Evolutionary conservation across 202 grass and related monocot genomes (phyloP).

Genomic region (Eragrostis tef): DNA sequence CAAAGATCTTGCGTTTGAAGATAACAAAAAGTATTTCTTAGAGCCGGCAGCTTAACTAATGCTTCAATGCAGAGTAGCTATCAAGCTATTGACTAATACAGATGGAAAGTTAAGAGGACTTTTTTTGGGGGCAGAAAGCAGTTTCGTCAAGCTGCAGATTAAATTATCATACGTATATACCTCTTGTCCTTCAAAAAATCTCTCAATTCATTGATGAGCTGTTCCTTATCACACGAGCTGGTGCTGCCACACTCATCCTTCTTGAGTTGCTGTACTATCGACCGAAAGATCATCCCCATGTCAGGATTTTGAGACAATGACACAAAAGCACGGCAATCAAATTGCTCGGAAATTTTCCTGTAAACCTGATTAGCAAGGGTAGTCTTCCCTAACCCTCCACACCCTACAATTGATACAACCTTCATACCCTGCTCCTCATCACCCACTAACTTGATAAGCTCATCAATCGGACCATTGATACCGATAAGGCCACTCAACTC

Average conservation of each 20-base stretch:
- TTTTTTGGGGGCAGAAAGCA: neutral
- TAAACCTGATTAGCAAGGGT: conserved; percentile 53
- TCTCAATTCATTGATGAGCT: conserved; percentile 44
- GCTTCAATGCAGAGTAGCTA: neutral
- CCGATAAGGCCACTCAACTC: conserved; percentile 41
- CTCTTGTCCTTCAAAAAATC: conserved; percentile 50
- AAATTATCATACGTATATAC: conserved; percentile 9
- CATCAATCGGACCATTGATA: conserved; percentile 32
- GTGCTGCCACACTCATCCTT: conserved; percentile 15
- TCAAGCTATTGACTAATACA: neutral
- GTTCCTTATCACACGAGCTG: conserved; percentile 25
- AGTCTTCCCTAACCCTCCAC: conserved; percentile 52
- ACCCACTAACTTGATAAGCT: conserved; percentile 30
- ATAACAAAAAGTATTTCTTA: neutral
- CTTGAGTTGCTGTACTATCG: conserved; percentile 40
- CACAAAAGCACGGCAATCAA: conserved; percentile 53
- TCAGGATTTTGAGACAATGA: conserved; percentile 46
- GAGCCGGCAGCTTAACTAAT: neutral
- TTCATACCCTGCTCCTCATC: conserved; percentile 15
- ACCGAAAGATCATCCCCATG: conserved; percentile 27
- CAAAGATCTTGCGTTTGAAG: no score
- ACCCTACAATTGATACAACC: conserved; percentile 49
- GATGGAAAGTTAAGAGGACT: neutral
- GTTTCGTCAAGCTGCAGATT: neutral
- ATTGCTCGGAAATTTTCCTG: neutral